Evolutionary conservation across 352 stramenopile species (phyloP).

Genomic region (Globisporangium nagaii): DNA sequence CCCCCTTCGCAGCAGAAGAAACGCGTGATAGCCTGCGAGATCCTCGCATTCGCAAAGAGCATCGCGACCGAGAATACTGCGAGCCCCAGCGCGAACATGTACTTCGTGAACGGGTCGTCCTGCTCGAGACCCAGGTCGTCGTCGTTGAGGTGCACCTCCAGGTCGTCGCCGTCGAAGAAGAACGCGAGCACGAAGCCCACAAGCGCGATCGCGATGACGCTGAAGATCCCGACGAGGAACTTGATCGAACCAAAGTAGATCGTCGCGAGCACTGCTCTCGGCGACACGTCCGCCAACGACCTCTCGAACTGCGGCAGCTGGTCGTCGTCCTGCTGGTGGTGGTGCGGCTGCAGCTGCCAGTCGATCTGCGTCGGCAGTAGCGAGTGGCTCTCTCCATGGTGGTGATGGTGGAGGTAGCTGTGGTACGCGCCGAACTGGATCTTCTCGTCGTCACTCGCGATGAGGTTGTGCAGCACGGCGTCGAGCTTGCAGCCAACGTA

Average conservation of each 20-base stretch:
- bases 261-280: conserved; percentile 28
- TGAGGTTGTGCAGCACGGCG: conserved; percentile 43
- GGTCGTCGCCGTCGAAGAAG: conserved; percentile 24
- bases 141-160: conserved; percentile 15
- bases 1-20: conserved; percentile 47
- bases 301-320: conserved; percentile 29
- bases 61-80: conserved; percentile 25
- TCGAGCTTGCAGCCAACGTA: conserved; percentile 39
- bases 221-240: conserved; percentile 24
- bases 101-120: conserved; percentile 22
- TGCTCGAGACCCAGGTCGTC: not conserved
- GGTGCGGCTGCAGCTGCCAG: conserved; percentile 10
- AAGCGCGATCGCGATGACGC: conserved; percentile 23
- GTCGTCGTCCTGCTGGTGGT: conserved; percentile 4
- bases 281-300: conserved; percentile 24
- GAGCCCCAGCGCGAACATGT: conserved; percentile 24
- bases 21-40: conserved; percentile 42
- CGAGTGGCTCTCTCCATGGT: conserved; percentile 15
- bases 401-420: conserved; percentile 12
- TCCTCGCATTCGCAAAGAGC: conserved; percentile 31
- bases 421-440: conserved; percentile 23
- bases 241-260: conserved; percentile 54
- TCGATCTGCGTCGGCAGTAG: conserved; percentile 33
- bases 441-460: conserved; percentile 22
- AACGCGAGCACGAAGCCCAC: conserved; percentile 23